Evolutionary conservation across 495 filamentous ascomycete genomes (phyloP).

Genomic region (Talaromyces liani): DNA sequence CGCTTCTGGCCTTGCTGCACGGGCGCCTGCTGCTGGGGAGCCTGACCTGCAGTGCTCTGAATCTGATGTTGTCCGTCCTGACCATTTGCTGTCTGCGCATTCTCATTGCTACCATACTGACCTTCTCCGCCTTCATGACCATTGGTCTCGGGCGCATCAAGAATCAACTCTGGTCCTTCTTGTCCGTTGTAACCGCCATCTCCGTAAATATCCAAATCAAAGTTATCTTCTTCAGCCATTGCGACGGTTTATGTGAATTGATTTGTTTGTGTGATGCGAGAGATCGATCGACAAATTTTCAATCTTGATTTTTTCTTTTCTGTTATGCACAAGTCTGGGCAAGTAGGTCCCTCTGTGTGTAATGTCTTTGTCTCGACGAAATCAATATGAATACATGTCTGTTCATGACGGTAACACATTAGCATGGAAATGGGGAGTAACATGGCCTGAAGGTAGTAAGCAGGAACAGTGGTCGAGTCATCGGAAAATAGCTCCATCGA

Average conservation of each 20-base stretch:
- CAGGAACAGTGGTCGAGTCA: background rate
- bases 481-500: background rate
- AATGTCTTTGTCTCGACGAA: conserved; percentile 15
- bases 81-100: conserved; percentile 13
- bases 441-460: background rate
- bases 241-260: conserved; percentile 22
- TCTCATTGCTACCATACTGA: conserved; percentile 16
- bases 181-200: conserved; percentile 53
- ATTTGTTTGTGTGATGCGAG: background rate
- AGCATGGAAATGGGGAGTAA: conserved; percentile 20
- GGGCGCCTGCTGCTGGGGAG: conserved; percentile 13
- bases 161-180: conserved; percentile 38
- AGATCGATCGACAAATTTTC: conserved; percentile 8
- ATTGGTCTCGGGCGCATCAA: conserved; percentile 29
- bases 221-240: conserved; percentile 88
- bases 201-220: conserved; percentile 98
- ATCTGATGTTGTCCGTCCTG: background rate
- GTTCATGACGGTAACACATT: conserved; percentile 30
- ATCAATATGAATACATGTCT: conserved; percentile 42
- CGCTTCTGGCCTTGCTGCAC: conserved; percentile 66
- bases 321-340: conserved; percentile 13
- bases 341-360: background rate
- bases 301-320: conserved; percentile 21
- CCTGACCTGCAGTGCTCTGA: conserved; percentile 11
- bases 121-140: conserved; percentile 12